phyloP scores from a whole-genome alignment of 1,139 yeast genomes.

The Pichia sp. region DNA sequence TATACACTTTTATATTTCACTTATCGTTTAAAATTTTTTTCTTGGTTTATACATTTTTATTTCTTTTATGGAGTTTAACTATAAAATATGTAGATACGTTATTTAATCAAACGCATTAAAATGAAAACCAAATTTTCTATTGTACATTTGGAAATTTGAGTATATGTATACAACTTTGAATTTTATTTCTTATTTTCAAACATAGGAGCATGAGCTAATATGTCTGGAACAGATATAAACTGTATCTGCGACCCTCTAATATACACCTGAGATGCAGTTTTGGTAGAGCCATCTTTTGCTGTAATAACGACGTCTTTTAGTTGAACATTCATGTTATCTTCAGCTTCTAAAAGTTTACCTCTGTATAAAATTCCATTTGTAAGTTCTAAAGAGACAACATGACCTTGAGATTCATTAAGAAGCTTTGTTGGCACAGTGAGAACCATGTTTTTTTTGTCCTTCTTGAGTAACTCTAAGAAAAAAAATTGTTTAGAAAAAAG shows the following conservation, averaged over 20 bases:
- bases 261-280: constrained; percentile 79
- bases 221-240: constrained; percentile 82
- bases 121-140: too few species aligned
- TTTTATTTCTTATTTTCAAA: constrained; percentile 29
- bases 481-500: too few species aligned
- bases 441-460: constrained; percentile 4
- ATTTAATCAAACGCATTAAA: too few species aligned
- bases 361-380: constrained; percentile 82
- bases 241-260: constrained; percentile 89
- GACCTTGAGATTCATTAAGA: constrained; percentile 87
- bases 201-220: constrained; percentile 82
- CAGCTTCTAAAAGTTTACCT: constrained; percentile 63
- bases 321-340: constrained; percentile 92
- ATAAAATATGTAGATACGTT: too few species aligned
- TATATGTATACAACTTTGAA: too few species aligned
- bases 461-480: too few species aligned
- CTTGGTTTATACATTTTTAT: neutral
- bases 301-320: constrained; percentile 79
- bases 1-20: too few species aligned
- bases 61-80: neutral
- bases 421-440: constrained; percentile 76
- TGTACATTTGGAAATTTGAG: constrained; percentile 35
- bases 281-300: constrained; percentile 64
- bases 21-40: neutral
- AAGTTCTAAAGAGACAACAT: constrained; percentile 74